phyloP scores from a whole-genome alignment of 169 alveolate genomes.

The Plasmodium reichenowi region DNA sequence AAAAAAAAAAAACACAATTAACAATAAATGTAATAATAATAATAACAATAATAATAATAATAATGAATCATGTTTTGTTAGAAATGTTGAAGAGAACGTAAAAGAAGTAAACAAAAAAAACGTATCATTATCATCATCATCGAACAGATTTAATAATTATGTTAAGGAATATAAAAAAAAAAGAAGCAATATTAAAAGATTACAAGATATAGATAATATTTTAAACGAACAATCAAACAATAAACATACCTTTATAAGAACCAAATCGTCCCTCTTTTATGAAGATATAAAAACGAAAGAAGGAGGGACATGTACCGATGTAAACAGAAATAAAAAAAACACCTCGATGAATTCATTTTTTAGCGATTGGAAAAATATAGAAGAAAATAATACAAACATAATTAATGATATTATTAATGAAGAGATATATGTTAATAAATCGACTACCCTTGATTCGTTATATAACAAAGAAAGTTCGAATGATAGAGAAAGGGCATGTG shows the following conservation, averaged over 20 bases:
- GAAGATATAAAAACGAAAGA: constrained; percentile 25
- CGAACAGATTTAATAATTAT: too few relatives aligned
- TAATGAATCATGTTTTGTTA: too few relatives aligned
- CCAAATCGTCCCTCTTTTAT: constrained; percentile 29
- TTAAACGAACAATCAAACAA: constrained; percentile 26
- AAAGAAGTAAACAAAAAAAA: not conserved
- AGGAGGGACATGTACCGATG: constrained; percentile 74
- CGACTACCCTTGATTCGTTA: not conserved
- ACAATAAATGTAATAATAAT: too few relatives aligned
- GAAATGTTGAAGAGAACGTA: not conserved
- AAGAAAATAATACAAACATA: constrained; percentile 1
- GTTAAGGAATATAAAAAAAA: constrained; percentile 7
- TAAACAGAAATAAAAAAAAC: constrained; percentile 34
- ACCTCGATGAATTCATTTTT: constrained; percentile 20
- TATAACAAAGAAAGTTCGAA: not conserved
- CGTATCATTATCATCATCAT: not conserved
- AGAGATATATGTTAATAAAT: not conserved
- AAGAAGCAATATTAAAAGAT: constrained; percentile 11
- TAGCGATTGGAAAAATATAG: constrained; percentile 6
- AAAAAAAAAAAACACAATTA: too few relatives aligned
- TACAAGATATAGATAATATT: constrained; percentile 38
- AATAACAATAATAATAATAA: too few relatives aligned
- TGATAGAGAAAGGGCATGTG: not conserved
- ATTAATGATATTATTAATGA: not conserved
- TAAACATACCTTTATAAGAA: constrained; percentile 53